Evolutionary conservation across 2,329 filamentous ascomycete species (phyloP), one percentile per base, ranked within the genome.

Genomic region (Fonsecaea pugnacius): DNA sequence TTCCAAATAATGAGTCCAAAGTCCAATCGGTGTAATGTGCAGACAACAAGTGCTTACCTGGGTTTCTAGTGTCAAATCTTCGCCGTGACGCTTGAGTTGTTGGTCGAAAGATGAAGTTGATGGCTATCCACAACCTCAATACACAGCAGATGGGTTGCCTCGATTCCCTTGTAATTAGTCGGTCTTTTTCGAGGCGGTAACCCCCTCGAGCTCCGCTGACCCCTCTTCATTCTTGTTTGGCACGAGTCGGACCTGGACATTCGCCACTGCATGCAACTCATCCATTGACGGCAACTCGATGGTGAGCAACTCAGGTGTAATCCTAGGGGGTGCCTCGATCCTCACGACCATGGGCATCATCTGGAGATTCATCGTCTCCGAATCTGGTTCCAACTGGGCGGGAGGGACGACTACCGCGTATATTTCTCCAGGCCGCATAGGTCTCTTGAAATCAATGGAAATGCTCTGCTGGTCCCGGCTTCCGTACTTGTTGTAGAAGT

Each of bases 401-500:
- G 64, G 66, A 16, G 68, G 64, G 21, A 70, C 55, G 24, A 70
- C 79, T 6, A 92, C 77, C 35, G 89, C 79, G 75, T 91, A 91
- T 74, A 89, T 90, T 43, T 80, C 78, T 59, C 84, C 83, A 43
- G 85, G 83, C 38, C 81, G 75, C 7, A 87, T 86, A 0, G 87
- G 87, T 62, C 81, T 82, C 50, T 84, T 80, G 74, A 92, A 93
- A 59, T 83, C 81, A 55, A 92, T 73, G 65, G 85, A 79, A 36
- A 89, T 88, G 77, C 71, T 85, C 83, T 36, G 82, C 83, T 51
- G 78, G 76, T 8, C 75, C 77, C 1, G 80, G 79, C 66, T 86
- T 14, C 65, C 67, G n/a, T 62, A 59, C 7, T 66, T 54, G 9
- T 50, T 51, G 43, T 69, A 63, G 50, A 68, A 66, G 14, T 64